Percentiles rank a stretch among this genome's conserved stretches.
Conservation (phyloP, 1,284 basidiomycete species). For the Prillingera fragicola region DNA sequence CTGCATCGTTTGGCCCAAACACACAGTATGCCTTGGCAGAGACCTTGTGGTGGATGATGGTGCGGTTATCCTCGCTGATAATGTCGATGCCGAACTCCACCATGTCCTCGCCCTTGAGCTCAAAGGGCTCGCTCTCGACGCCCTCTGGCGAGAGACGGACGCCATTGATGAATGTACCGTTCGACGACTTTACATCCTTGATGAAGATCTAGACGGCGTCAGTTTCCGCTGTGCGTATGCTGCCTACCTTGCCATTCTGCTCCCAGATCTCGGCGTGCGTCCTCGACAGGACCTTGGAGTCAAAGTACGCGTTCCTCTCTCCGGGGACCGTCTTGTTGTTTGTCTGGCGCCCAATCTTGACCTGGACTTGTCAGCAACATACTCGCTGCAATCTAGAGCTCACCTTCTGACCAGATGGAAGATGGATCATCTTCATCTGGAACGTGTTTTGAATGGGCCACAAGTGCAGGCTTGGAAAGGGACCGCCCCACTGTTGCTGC, state of each 20-base stretch:
- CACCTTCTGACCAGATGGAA: slow-evolving; percentile 53
- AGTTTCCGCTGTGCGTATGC: background rate
- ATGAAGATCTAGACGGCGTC: slow-evolving; percentile 70
- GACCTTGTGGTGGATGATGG: slow-evolving; percentile 97
- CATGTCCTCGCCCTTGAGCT: slow-evolving; percentile 91
- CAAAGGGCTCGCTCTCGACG: slow-evolving; percentile 85
- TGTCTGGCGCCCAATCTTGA: slow-evolving; percentile 97
- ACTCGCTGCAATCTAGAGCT: slow-evolving; percentile 2
- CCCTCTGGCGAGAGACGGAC: slow-evolving; percentile 86
- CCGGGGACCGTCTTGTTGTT: slow-evolving; percentile 93
- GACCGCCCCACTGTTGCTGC: slow-evolving; percentile 41
- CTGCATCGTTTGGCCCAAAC: slow-evolving; percentile 75
- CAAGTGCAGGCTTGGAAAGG: slow-evolving; percentile 63
- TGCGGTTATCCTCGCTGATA: slow-evolving; percentile 96
- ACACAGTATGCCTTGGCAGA: slow-evolving; percentile 88
- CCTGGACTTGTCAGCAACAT: slow-evolving; percentile 22
- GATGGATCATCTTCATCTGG: slow-evolving; percentile 88
- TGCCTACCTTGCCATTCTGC: slow-evolving; percentile 70
- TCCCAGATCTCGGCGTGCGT: slow-evolving; percentile 99
- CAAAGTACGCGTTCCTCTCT: slow-evolving; percentile 94
- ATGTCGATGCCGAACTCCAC: slow-evolving; percentile 99
- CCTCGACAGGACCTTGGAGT: slow-evolving; percentile 90
- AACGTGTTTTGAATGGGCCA: slow-evolving; percentile 97
- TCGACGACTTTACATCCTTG: slow-evolving; percentile 96
- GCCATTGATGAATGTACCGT: slow-evolving; percentile 97